Evolutionary conservation across 108 stramenopile genomes (phyloP), one percentile per base, ranked within the genome.

Genomic region (Epithemia pelagica): DNA sequence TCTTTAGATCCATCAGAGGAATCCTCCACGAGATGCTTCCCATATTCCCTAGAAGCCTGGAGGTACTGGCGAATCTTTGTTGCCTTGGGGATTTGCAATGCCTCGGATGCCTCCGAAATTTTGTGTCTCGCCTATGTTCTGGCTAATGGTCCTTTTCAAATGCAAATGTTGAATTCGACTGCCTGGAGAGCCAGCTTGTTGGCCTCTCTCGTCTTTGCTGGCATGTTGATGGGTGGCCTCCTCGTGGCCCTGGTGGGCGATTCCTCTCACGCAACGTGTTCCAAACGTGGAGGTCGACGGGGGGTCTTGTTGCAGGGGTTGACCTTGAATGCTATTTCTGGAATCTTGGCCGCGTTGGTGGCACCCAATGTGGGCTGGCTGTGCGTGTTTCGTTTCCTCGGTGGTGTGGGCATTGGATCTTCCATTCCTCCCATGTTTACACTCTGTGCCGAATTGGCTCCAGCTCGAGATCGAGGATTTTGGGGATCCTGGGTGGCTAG

Each of bases 181-280:
- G 60, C 64, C 3, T 77, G 61, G 78, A 21, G 73, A 46, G 80
- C 75, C 0, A 75, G 79, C 21, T 66, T 79, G 51, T 75, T 91
- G 37, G 85, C 90, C 1, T 73, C 85, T 1, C 82, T 87, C 30
- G 85, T 92, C 32, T 92, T 92, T 78, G 64, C 77, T 26, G 91
- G 91, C 22, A 92, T 92, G 91, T 61, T 92, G 15, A 28, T 86
- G 28, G 91, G 91, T n/a, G 91, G 91, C 10, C 66, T 83, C 1
- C 20, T 82, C 22, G 67, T 84, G 1, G 87, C 87, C 22, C 74
- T 82, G 37, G 29, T 87, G 32, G 78, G 82, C 0, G 91, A 89
- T 70, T 27, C 29, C 33, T 5, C 10, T 15, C 37, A 46, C 15
- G 15, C 10, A 10, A 15, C 37, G 5, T 10, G 37, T 46, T 10